phyloP scores from a whole-genome alignment of 2,329 filamentous ascomycete species.

The Thelonectria rubi region DNA sequence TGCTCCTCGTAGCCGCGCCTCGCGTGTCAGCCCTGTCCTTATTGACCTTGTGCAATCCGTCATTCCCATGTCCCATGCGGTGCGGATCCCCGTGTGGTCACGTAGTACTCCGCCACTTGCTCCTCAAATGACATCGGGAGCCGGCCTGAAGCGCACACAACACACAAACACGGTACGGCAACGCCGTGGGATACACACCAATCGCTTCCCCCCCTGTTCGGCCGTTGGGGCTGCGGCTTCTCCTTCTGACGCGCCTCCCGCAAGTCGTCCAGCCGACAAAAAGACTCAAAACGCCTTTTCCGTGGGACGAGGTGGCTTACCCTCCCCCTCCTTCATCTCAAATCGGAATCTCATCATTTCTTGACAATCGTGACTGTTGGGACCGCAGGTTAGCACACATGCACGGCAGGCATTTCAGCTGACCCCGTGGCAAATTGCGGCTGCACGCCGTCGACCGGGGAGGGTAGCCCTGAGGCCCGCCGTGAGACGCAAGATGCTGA shows the following conservation, averaged over 20 bases:
- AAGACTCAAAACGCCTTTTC: constrained; percentile 34
- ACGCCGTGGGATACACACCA: background rate
- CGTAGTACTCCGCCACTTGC: constrained; percentile 26
- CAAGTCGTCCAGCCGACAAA: constrained; percentile 25
- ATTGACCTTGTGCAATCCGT: constrained; percentile 34
- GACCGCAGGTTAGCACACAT: constrained; percentile 34
- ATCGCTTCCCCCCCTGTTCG: constrained; percentile 26
- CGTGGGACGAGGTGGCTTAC: constrained; percentile 16
- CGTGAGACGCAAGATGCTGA: constrained; percentile 36
- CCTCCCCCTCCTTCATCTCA: constrained; percentile 35
- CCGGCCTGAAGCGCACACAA: background rate
- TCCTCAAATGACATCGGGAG: constrained; percentile 17
- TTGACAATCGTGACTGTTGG: constrained; percentile 67
- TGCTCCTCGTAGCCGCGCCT: constrained; percentile 40
- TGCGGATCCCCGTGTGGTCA: constrained; percentile 25
- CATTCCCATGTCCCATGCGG: constrained; percentile 26
- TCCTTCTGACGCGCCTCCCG: constrained; percentile 35
- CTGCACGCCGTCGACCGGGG: constrained; percentile 26
- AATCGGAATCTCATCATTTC: constrained; percentile 64
- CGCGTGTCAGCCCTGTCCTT: constrained; percentile 42
- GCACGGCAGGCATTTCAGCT: constrained; percentile 31
- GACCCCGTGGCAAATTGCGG: constrained; percentile 26
- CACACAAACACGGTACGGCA: no score
- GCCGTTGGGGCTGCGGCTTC: constrained; percentile 22
- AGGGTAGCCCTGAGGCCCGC: constrained; percentile 25